Base-by-base conservation (phyloP, 2,329 filamentous ascomycete genomes). In the Epicoccum nigrum region DNA sequence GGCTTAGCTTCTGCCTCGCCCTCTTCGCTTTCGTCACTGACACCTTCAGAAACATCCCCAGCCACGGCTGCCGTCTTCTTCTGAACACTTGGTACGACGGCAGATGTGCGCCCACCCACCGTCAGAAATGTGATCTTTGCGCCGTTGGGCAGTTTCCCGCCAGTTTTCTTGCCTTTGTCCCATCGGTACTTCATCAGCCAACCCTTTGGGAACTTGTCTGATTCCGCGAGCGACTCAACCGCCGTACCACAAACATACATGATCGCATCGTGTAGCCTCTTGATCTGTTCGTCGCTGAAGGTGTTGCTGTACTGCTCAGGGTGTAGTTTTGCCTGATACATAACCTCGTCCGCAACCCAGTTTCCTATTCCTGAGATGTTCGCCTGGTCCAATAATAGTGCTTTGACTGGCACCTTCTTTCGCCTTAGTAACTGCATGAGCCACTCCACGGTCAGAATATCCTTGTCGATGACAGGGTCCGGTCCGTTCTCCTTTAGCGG, bases 341-440 rank as follows among this genome's bases (percentile, higher is more conserved):
- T 78, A 6, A 96, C 87, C 72, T 99, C 94, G 68, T 99, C 94
- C 76, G 88, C 92, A 45, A 99, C 93, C 93, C 93, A 99, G 69
- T 97, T 97, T 0, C 94, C 94, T 56, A 99, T 90, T 7, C 94
- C 94, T 65, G 89, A 94, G 55, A 97, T 89, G 69, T 89, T 89
- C 15, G 85, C 82, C 73, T 99, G 94, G 68, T 97, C 90, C 3
- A 97, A 80, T 11, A 99, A 77, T 16, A 97, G 79, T 0, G 92
- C 90, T 71, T 97, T 97, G 58, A 97, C 83, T 0, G 93, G 92
- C 0, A 97, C 89, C 63, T 85, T 90, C 46, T 93, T 92, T 50
- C 81, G 84, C 41, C 76, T 79, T 77, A 97, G 79, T 71, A 90
- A 89, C 47, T 79, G 73, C n/a, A 73, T 75, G 15, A 99, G 74